phyloP scores from a whole-genome alignment of 1,284 basidiomycete species.

The Cutaneotrichosporon cavernicola region DNA sequence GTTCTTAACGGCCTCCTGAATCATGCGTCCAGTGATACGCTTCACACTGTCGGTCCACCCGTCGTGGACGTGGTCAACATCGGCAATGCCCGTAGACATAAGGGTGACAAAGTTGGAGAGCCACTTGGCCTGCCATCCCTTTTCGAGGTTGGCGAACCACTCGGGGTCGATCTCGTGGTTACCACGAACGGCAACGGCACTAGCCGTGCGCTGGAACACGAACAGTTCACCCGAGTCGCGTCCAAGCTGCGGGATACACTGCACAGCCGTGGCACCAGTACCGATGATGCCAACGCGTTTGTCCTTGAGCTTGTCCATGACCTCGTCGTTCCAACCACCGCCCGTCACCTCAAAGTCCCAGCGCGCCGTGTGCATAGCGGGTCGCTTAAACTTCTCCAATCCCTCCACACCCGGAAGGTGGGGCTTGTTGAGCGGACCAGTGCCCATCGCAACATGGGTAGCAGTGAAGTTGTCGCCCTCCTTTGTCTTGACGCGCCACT shows the following conservation, averaged over 20 bases:
- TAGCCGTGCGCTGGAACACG: slow-evolving; percentile 27
- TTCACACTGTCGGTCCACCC: slow-evolving; percentile 22
- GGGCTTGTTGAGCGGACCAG: slow-evolving; percentile 19
- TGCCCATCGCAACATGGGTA: slow-evolving; percentile 19
- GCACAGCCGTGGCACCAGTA: slow-evolving; percentile 18
- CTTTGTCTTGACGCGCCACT: slow-evolving; percentile 18
- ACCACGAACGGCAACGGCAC: slow-evolving; percentile 14
- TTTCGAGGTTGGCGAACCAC: slow-evolving; percentile 19
- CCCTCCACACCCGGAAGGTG: slow-evolving; percentile 20
- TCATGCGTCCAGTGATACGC: slow-evolving; percentile 17
- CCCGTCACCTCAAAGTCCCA: slow-evolving; percentile 22
- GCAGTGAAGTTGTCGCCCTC: slow-evolving; percentile 24
- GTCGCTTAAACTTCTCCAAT: slow-evolving; percentile 20
- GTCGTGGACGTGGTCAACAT: slow-evolving; percentile 17
- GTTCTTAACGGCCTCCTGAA: neutral
- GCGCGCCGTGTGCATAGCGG: slow-evolving; percentile 20
- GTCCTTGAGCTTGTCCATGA: slow-evolving; percentile 19
- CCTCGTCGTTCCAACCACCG: slow-evolving; percentile 18
- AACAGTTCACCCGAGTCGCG: slow-evolving; percentile 15
- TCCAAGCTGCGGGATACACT: slow-evolving; percentile 18
- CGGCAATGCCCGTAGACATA: slow-evolving; percentile 11
- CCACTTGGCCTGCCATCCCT: slow-evolving; percentile 23
- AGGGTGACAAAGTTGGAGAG: slow-evolving; percentile 18
- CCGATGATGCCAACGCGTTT: slow-evolving; percentile 18
- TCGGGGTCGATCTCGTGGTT: slow-evolving; percentile 26